Evolutionary conservation across 78 protist genomes (phyloP).

Genomic region (Reticulomyxa filosa): DNA sequence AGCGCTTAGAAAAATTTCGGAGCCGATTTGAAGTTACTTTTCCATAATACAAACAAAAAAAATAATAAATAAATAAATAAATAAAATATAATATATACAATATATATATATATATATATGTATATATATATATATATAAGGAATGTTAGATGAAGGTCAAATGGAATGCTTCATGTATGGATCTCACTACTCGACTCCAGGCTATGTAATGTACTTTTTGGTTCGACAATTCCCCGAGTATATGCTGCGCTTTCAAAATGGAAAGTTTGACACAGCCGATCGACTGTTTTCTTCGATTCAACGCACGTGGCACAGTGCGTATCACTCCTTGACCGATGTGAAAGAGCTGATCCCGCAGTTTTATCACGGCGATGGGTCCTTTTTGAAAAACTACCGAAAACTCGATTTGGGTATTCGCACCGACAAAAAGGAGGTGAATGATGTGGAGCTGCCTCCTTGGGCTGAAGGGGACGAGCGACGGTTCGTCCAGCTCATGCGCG

Average conservation of each 20-base stretch:
- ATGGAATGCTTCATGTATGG: constrained; percentile 7
- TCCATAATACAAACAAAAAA: neutral
- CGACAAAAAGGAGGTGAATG: constrained; percentile 36
- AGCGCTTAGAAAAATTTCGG: neutral
- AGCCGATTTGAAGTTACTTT: neutral
- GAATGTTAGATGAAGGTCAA: too few relatives aligned
- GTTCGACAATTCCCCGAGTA: neutral
- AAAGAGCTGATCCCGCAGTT: constrained; percentile 40
- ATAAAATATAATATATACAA: too few relatives aligned
- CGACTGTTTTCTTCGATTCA: neutral
- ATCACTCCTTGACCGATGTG: constrained; percentile 64
- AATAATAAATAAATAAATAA: neutral
- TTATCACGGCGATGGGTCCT: too few relatives aligned
- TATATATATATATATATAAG: neutral
- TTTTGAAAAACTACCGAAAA: too few relatives aligned
- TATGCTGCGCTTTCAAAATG: neutral
- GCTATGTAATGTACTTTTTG: neutral
- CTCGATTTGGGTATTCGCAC: neutral
- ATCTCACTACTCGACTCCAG: constrained; percentile 11
- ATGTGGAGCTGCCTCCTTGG: constrained; percentile 76
- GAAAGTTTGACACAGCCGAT: neutral
- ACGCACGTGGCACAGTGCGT: constrained; percentile 5
- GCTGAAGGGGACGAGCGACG: constrained; percentile 30
- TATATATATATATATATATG: too few relatives aligned
- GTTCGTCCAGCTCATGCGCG: neutral